Base-by-base conservation (phyloP, 2,329 filamentous ascomycete species). In the Colletotrichum musicola region DNA sequence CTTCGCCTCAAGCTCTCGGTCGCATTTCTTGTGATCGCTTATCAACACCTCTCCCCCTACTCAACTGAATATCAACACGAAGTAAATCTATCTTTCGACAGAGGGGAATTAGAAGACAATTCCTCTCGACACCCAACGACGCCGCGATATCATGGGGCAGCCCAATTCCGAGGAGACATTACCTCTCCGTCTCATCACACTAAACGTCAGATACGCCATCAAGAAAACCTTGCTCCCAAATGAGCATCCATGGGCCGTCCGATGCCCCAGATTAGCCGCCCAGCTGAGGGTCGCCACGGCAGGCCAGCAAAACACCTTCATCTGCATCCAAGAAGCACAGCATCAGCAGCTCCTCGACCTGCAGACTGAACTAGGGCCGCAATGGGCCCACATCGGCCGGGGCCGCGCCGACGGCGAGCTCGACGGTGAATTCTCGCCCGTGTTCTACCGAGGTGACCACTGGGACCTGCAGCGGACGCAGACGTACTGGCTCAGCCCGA, bases 401-500 rank as follows among this genome's bases (percentile, higher is more conserved):
- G 92, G 90, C 6, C 86, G 91, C 25, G 87, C 91, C 63, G 85
- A 91, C 75, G 92, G 92, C 30, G 80, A 85, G 16, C 75, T 84
- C 51, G 84, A 84, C 4, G 94, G 93, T 65, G 94, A 97, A 81
- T 95, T 93, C 81, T 92, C 89, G 10, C 93, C 93, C 14, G 89
- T 97, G 70, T 86, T 97, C 73, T 97, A 93, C 80, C 88, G 87
- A 35, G 82, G 83, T 0, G 79, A 82, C 1, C 76, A 85, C 10
- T 94, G 92, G 88, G 76, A 81, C 16, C 82, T 92, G 44, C 77
- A 86, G 44, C 80, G 83, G 18, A 89, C 81, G 78, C 83, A 89
- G 73, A 93, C 90, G 1, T 85, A 90, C 57, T 97, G 94, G 94
- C 83, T 97, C 9, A 94, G 90, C 49, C 81, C 88, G 71, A 96